Evolutionary conservation across 805 yeast genomes (phyloP), one percentile per base, ranked within the genome.

Genomic region (Metschnikowia cubensis): DNA sequence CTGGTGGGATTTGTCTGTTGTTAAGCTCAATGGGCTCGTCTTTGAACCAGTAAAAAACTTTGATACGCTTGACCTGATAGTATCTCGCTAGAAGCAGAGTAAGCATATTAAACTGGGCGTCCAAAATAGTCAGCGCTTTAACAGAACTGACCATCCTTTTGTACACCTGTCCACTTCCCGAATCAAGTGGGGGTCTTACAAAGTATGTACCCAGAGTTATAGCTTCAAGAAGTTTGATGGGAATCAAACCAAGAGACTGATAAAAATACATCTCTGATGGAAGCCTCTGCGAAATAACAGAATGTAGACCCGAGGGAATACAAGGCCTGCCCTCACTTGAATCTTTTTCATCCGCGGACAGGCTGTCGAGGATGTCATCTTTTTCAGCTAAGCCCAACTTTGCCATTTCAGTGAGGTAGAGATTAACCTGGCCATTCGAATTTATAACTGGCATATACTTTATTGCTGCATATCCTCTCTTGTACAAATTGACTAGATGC

Each of bases 181-280:
- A 80, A 64, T 85, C 95, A 32, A 83, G 63, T 2, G 91, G 88
- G 8, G 85, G 76, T 50, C 85, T 75, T 52, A 87, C 84, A 32
- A 77, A 71, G 52, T 80, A 78, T 33, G 72, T 68, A 2, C 89
- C 94, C 50, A 81, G 81, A 0, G 85, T 75, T 17, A 91, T 73
- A 0, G 89, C 80, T 54, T 85, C 86, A 38, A 85, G 75, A 21
- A 88, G 65, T 50, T 82, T 83, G 5, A 84, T 69, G 6, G 84
- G 80, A 11, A 86, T 70, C 21, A 91, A 63, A 1, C 97, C 98
- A 50, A 86, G 66, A 1, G 95, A 85, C 62, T 82, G 82, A 66
- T 89, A 94, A 63, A 85, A 90, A 60, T 81, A 85, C 38, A 86
- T 75, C 67, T 91, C 98, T 48, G 89, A 87, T 1, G 97, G 95